phyloP scores from a whole-genome alignment of 169 alveolate species.

The Eimeria maxima region DNA sequence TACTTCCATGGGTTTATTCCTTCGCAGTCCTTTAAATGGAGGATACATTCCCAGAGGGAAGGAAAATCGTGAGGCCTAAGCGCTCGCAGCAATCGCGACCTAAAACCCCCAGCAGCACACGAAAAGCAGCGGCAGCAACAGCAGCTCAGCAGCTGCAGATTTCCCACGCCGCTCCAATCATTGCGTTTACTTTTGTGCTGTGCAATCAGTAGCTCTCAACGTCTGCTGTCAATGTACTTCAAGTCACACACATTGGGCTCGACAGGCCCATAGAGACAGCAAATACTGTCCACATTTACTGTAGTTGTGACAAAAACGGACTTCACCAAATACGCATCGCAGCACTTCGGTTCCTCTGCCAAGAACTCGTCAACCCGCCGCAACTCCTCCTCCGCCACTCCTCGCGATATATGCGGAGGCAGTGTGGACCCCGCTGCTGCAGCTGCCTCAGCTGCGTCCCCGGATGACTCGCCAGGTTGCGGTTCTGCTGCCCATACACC shows the following conservation, averaged over 20 bases:
- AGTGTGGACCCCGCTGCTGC: constrained; percentile 8
- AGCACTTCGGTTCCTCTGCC: not conserved
- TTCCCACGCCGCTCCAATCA: not conserved
- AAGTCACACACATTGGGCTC: too few relatives aligned
- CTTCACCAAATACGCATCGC: not conserved
- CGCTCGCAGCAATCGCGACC: constrained; percentile 35
- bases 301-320: not conserved
- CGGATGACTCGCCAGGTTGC: not conserved
- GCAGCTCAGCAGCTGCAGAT: not conserved
- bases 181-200: too few relatives aligned
- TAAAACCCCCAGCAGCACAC: not conserved
- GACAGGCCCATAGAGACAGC: too few relatives aligned
- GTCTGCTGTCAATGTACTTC: too few relatives aligned
- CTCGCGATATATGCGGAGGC: not conserved
- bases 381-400: not conserved
- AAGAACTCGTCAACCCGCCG: not conserved
- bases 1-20: not conserved
- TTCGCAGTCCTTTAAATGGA: not conserved
- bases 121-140: constrained; percentile 22
- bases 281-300: too few relatives aligned
- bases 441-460: not conserved
- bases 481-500: too few relatives aligned
- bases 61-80: constrained; percentile 9
- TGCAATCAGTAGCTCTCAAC: too few relatives aligned
- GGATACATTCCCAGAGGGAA: not conserved